Conservation (phyloP, 2,329 filamentous ascomycete species). For the Neonectria hederae region DNA sequence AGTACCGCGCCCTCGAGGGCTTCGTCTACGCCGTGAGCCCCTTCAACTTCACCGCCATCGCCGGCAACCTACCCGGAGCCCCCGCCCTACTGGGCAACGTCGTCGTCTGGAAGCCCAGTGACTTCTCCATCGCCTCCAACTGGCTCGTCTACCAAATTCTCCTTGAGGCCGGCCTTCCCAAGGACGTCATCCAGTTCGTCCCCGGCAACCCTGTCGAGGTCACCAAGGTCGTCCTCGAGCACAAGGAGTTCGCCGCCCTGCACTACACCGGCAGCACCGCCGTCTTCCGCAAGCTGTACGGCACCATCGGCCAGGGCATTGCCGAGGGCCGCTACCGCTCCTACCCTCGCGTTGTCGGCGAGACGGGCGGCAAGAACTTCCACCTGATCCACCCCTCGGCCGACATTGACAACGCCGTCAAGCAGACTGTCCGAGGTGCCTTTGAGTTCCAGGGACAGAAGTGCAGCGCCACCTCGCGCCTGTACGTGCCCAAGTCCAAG, state of each 20-base stretch:
- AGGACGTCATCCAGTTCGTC: conserved; percentile 91
- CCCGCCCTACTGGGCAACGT: conserved; percentile 94
- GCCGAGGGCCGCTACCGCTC: conserved; percentile 83
- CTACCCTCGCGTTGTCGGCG: conserved; percentile 89
- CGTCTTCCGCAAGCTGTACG: conserved; percentile 90
- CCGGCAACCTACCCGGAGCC: conserved; percentile 82
- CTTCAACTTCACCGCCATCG: conserved; percentile 98
- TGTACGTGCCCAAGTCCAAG: conserved; percentile 79
- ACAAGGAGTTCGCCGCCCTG: conserved; percentile 86
- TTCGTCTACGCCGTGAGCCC: conserved; percentile 95
- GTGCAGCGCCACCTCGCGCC: conserved; percentile 84
- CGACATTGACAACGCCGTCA: conserved; percentile 79
- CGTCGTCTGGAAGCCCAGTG: conserved; percentile 96
- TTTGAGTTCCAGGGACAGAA: conserved; percentile 95
- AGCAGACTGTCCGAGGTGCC: conserved; percentile 85
- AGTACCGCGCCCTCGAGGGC: conserved; percentile 89
- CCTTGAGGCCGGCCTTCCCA: conserved; percentile 87
- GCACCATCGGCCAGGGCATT: conserved; percentile 83
- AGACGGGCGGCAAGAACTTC: conserved; percentile 95
- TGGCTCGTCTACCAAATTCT: conserved; percentile 92
- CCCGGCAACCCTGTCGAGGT: conserved; percentile 88
- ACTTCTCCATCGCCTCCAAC: conserved; percentile 87
- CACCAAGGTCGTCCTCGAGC: conserved; percentile 78
- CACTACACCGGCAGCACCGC: conserved; percentile 95
- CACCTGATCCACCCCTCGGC: conserved; percentile 82